Evolutionary conservation across 192 early-diverging fungal species (phyloP).

Genomic region (Cetraspora pellucida): DNA sequence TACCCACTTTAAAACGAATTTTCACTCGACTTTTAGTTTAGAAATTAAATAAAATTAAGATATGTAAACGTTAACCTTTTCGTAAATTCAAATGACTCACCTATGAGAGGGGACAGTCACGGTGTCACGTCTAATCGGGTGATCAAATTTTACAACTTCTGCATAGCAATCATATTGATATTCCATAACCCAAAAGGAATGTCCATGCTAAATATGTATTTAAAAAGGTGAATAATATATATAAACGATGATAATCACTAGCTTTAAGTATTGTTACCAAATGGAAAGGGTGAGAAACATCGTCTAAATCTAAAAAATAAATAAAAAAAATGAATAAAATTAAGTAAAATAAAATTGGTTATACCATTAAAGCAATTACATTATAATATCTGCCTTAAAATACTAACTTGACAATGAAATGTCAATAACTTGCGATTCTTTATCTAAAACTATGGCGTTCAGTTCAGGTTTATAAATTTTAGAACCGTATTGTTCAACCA

Average conservation of each 20-base stretch:
- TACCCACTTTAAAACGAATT: constrained; percentile 46
- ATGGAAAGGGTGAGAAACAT: constrained; percentile 40
- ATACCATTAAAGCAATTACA: no score
- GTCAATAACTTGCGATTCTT: no score
- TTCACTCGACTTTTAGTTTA: neutral
- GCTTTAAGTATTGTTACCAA: constrained; percentile 52
- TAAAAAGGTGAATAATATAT: constrained; percentile 50
- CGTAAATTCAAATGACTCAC: neutral
- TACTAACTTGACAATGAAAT: no score
- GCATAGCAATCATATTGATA: constrained; percentile 41
- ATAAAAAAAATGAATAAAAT: no score
- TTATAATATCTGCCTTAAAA: no score
- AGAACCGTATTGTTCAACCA: no score
- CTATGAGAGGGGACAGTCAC: constrained; percentile 52
- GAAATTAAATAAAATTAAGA: neutral
- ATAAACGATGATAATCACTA: constrained; percentile 67
- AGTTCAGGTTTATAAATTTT: no score
- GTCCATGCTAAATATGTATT: constrained; percentile 71
- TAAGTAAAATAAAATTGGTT: no score
- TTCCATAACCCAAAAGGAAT: constrained; percentile 66
- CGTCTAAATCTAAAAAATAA: no score
- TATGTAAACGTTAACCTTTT: neutral
- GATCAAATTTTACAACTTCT: constrained; percentile 43
- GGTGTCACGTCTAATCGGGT: constrained; percentile 62
- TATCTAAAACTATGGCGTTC: no score